Base-by-base conservation (phyloP, 2,329 filamentous ascomycete species). In the Scopulariopsis brevicaulis region DNA sequence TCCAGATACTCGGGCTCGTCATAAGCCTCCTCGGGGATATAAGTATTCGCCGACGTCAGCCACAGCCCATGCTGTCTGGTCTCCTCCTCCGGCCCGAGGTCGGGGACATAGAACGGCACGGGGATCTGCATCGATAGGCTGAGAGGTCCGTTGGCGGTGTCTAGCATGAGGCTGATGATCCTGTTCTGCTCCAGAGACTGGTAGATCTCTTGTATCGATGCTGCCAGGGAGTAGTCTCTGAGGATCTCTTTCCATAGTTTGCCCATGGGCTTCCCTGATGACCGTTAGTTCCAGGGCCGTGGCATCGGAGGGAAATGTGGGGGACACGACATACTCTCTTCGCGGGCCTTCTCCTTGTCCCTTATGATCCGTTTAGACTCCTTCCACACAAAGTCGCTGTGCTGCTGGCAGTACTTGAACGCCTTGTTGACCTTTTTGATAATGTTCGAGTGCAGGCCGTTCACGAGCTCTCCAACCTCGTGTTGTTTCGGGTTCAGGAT, bases 391-490 rank as follows among this genome's bases (percentile, higher is more conserved):
- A 96, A 97, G 64, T 92, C 87, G 59, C 85, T 88, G 60, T 89
- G 86, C 63, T 92, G 87, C 72, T 99, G 93, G 68, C 92, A 92
- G 71, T 93, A 94, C 68, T 94, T 95, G 67, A 96, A 82, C 3
- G 89, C 90, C 73, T 93, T 96, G 67, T 91, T 92, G 65, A 96
- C 86, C 71, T 95, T 95, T 70, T 92, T 94, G 62, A 92, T 87
- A 46, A 97, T 86, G 68, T 96, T 89, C 57, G 89, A 80, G 69
- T 96, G 96, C 67, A 96, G 71, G 5, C 75, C 85, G 62, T 95
- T 89, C 51, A 87, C 82, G 53, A 95, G 66, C 76, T 81, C 78
- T 59, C 89, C 87, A 63, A 87, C 85, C 67, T 96, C 89, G 59
- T 92, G 77, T 56, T 86, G 83, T 55, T 86, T 86, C 3, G 91